A percentile compares a stretch with the other conserved stretches of the same genome.
Evolutionary conservation across 2,329 filamentous ascomycete genomes (phyloP).

Genomic region (Neonectria punicea): DNA sequence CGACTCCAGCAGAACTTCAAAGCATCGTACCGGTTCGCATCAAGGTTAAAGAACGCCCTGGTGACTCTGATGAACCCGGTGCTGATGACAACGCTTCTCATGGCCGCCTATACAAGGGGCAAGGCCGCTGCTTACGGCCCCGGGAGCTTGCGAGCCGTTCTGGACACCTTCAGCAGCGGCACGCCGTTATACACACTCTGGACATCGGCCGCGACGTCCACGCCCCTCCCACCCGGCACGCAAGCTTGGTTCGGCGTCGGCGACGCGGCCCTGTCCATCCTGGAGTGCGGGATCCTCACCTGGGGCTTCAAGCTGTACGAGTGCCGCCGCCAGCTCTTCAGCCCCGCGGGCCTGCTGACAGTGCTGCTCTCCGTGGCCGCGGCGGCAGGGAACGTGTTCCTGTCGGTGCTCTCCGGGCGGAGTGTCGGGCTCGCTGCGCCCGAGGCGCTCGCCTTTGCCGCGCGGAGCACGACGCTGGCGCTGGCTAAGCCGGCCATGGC

Average conservation of each 20-base stretch:
- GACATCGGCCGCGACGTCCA: conserved; percentile 36
- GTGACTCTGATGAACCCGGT: conserved; percentile 60
- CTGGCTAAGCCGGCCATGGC: conserved; percentile 59
- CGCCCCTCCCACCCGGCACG: conserved; percentile 26
- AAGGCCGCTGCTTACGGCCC: conserved; percentile 48
- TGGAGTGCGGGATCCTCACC: conserved; percentile 61
- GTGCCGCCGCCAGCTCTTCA: conserved; percentile 58
- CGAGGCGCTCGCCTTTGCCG: conserved; percentile 58
- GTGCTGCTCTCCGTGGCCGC: conserved; percentile 49
- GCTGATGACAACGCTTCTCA: conserved; percentile 56
- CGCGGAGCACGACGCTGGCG: conserved; percentile 62
- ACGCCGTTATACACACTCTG: conserved; percentile 50
- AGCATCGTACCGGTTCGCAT: conserved; percentile 6
- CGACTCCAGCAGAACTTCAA: conserved; percentile 53
- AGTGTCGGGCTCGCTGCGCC: conserved; percentile 49
- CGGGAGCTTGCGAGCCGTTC: conserved; percentile 44
- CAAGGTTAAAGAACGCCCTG: conserved; percentile 44
- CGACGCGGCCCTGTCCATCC: conserved; percentile 59
- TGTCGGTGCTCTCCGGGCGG: conserved; percentile 51
- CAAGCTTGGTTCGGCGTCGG: conserved; percentile 56
- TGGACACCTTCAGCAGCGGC: conserved; percentile 48
- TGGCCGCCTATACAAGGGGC: conserved; percentile 55
- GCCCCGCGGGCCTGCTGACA: conserved; percentile 53
- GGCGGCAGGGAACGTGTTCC: conserved; percentile 55
- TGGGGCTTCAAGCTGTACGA: conserved; percentile 66